Evolutionary conservation across 495 filamentous ascomycete species (phyloP).

Genomic region (Penicillium flavigenum): DNA sequence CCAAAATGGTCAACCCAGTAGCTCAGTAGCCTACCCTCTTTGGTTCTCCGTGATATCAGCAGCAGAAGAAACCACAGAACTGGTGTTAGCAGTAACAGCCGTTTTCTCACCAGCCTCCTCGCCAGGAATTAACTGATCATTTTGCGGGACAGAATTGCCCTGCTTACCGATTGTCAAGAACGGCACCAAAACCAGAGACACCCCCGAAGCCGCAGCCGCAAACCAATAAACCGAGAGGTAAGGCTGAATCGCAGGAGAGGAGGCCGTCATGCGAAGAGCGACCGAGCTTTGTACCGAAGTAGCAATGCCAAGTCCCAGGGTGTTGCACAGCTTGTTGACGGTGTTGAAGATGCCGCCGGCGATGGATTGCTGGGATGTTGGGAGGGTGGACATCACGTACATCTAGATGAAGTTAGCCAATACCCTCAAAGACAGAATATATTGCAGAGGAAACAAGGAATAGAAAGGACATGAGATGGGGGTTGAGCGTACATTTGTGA

Average conservation of each 20-base stretch:
- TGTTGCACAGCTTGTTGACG: conserved; percentile 35
- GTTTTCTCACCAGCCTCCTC: conserved; percentile 2
- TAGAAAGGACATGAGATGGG: neutral
- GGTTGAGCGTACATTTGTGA: conserved; percentile 47
- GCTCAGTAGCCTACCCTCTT: neutral
- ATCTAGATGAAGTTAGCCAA: conserved; percentile 19
- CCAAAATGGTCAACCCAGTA: neutral
- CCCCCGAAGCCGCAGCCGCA: conserved; percentile 28
- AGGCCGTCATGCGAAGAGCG: conserved; percentile 18
- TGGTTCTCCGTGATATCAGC: neutral
- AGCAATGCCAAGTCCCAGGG: conserved; percentile 34
- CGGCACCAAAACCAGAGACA: conserved; percentile 31
- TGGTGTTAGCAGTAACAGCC: neutral
- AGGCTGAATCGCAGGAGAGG: conserved; percentile 24
- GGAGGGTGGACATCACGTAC: conserved; percentile 44
- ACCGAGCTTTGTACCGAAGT: conserved; percentile 31
- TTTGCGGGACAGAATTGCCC: conserved; percentile 18
- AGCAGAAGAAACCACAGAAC: conserved; percentile 1
- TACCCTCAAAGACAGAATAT: neutral
- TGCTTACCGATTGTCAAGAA: conserved; percentile 36
- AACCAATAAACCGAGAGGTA: conserved; percentile 36
- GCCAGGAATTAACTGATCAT: neutral
- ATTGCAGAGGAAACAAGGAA: neutral
- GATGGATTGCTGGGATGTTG: conserved; percentile 35
- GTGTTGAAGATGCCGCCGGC: conserved; percentile 43